Conservation (phyloP, 1,284 basidiomycete genomes). For the Psilocybe mexicana region DNA sequence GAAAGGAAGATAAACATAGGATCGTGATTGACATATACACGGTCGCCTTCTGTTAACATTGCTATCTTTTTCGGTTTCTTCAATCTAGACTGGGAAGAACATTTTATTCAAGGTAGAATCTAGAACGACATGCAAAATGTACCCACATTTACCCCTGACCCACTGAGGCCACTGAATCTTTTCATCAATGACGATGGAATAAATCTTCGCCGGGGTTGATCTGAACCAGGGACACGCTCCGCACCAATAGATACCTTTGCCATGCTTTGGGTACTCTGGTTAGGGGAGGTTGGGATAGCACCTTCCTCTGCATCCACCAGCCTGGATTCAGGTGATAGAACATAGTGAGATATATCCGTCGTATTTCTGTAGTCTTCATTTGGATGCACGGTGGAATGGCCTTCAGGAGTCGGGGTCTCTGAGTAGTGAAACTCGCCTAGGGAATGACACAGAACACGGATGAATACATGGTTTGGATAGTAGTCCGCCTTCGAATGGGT, state of each 20-base stretch:
- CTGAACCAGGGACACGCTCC: not conserved
- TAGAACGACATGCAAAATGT: not conserved
- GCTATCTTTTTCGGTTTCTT: conserved; percentile 40
- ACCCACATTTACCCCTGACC: conserved; percentile 24
- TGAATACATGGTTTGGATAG: conserved; percentile 67
- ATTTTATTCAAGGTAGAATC: not conserved
- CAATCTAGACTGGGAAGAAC: conserved; percentile 24
- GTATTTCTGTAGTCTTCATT: not conserved
- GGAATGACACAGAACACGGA: conserved; percentile 61
- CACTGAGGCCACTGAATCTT: conserved; percentile 25
- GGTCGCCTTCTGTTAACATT: conserved; percentile 57
- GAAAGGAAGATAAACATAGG: conserved; percentile 68
- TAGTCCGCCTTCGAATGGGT: conserved; percentile 73
- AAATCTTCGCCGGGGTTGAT: not conserved
- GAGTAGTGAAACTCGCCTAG: conserved; percentile 23
- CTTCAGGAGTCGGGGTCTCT: not conserved
- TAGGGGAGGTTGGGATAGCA: too few relatives aligned
- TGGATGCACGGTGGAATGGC: not conserved
- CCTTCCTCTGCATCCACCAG: too few relatives aligned
- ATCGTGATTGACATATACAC: conserved; percentile 55
- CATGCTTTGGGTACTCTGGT: too few relatives aligned
- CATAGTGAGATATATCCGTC: too few relatives aligned
- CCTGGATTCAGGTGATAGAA: too few relatives aligned
- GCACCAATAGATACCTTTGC: not conserved
- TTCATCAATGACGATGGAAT: conserved; percentile 16